Evolutionary conservation across 352 stramenopile species (phyloP), one percentile per base, ranked within the genome.

Genomic region (Globisporangium abappressorium): DNA sequence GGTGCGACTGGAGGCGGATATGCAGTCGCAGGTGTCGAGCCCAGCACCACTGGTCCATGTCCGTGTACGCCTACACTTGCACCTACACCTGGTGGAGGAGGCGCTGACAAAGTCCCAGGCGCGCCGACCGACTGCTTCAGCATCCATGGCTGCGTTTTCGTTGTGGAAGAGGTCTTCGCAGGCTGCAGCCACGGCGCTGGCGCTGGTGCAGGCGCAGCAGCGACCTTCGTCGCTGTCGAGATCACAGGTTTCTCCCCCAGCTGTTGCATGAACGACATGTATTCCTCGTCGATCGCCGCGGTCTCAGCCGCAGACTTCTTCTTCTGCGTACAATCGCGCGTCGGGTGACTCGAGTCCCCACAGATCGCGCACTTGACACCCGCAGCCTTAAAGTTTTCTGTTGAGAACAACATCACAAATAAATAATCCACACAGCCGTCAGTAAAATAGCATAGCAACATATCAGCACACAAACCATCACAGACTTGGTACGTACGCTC

Each of bases 361-460:
- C 98, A 99, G 70, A 99, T 99, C 7, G 97, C 94, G 82, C 98
- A 99, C 65, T 97, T 97, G 20, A 99, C 86, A 41, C 96, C 81
- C 41, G 92, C 91, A 22, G 86, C 66, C 68, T 91, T 89, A 66
- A 98, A 91, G 2, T 79, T 82, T 59, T 87, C 85, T 55, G 67
- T 68, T 78, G 55, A 73, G 68, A 67, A 82, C 68, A 22, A 58
- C 38, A 84, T 81, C 15, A 47, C 30, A 65, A 51, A 66, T 24
- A 49, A 28, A 20, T 26, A 26, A 26, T 26, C 24, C 24, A 26
- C 24, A 6, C 55, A 2, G 24, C 1, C 24, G 24, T 26, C 24
- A 26, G 24, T 26, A 26, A 26, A 26, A 26, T 26, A 26, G 24
- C 24, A 26, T 26, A 26, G 24, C 24, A 26, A 26, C 24, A 26